A percentile compares a stretch with the other conserved stretches of the same genome.
Conservation (phyloP, 176 grass and related monocot species). For the Juncus effusus region DNA sequence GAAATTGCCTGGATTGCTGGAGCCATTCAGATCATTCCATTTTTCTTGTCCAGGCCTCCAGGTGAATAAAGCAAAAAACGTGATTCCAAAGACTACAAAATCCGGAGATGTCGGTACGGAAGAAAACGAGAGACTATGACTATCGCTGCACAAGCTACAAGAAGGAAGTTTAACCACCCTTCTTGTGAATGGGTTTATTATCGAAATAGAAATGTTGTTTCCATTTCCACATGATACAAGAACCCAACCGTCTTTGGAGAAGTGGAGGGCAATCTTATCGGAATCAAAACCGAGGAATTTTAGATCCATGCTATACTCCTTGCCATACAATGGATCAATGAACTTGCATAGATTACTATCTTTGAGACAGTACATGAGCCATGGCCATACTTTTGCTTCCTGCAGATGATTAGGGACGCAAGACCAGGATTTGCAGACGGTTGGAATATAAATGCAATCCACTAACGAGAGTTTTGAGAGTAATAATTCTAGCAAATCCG, state of each 20-base stretch:
- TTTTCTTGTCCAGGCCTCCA: constrained; percentile 4
- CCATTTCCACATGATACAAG: neutral
- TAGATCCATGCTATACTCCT: constrained; percentile 17
- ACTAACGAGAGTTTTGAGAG: constrained; percentile 5
- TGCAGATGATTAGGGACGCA: constrained; percentile 4
- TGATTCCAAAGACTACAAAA: neutral
- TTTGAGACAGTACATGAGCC: constrained; percentile 17
- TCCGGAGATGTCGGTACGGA: neutral
- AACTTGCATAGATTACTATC: constrained; percentile 15
- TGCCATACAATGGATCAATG: constrained; percentile 16
- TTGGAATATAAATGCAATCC: constrained; percentile 10
- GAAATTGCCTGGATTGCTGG: neutral
- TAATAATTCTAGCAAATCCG: constrained; percentile 11
- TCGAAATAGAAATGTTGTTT: neutral
- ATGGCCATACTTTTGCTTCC: constrained; percentile 20
- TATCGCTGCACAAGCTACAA: neutral
- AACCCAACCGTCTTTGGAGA: constrained; percentile 29
- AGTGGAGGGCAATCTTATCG: neutral
- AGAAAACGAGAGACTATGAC: neutral
- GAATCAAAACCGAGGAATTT: neutral
- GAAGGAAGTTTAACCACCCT: neutral
- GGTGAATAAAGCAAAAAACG: neutral
- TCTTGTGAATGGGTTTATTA: constrained; percentile 28
- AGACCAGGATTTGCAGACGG: constrained; percentile 28
- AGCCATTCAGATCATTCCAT: neutral